These are phyloP conservation scores for Venturia asperata DNA, from an alignment of 2,329 filamentous ascomycete species.

Conservation along the genomic window DNA sequence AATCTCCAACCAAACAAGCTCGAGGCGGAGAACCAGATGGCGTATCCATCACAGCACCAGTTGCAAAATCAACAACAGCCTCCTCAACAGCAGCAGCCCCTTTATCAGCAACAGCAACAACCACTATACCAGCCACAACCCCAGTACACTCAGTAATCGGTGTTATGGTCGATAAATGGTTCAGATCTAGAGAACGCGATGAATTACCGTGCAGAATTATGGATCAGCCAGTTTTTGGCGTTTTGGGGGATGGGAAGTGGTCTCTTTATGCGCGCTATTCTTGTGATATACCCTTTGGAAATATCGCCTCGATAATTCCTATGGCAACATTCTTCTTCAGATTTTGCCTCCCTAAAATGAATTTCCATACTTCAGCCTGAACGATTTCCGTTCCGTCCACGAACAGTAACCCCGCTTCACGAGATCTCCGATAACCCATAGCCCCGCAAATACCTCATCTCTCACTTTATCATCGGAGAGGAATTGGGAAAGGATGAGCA, in stretches of 20 bases:
- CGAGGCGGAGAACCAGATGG: slow-evolving; percentile 7
- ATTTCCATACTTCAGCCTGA: background rate
- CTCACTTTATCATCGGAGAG: background rate
- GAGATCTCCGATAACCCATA: background rate
- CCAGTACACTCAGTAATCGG: background rate
- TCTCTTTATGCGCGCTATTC: background rate
- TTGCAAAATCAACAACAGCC: background rate
- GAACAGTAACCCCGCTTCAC: background rate
- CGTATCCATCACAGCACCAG: slow-evolving; percentile 2
- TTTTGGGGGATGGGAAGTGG: background rate
- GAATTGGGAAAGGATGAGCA: background rate
- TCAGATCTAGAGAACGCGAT: background rate
- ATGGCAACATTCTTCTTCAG: no score
- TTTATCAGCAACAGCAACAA: background rate
- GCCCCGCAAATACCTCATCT: background rate
- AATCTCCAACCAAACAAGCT: slow-evolving; percentile 16
- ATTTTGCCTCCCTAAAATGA: background rate
- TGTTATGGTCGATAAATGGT: background rate
- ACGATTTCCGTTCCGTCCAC: slow-evolving; percentile 2
- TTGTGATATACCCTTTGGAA: background rate
- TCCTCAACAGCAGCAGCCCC: background rate
- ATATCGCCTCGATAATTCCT: background rate
- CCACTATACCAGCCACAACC: slow-evolving; percentile 7
- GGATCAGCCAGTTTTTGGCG: background rate
- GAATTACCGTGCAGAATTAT: background rate